Conservation (phyloP, 441 rosid species). For the Pelargonium myrrhifolium region DNA sequence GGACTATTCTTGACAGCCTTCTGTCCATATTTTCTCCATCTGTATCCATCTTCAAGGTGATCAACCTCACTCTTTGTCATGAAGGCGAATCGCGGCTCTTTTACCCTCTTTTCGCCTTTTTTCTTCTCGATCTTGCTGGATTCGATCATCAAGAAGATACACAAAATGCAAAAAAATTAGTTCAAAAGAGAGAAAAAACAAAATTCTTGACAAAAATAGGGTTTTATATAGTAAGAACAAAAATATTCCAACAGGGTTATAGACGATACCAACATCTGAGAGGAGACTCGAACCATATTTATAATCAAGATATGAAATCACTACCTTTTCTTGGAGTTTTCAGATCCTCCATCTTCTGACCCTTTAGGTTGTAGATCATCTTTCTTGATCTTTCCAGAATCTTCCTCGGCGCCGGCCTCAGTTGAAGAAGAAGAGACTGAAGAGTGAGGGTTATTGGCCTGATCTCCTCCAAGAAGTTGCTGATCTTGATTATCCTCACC, state of each 20-base stretch:
- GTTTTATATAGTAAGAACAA: no score
- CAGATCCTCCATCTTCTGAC: not conserved
- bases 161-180: no score
- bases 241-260: no score
- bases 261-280: no score
- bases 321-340: not conserved
- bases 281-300: no score
- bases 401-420: slow-evolving; percentile 1
- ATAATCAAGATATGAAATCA: not conserved
- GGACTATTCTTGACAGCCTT: slow-evolving; percentile 96
- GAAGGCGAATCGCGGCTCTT: slow-evolving; percentile 73
- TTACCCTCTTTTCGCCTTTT: slow-evolving; percentile 57
- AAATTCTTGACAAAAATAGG: no score
- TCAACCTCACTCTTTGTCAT: slow-evolving; percentile 89
- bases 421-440: slow-evolving; percentile 3
- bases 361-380: not conserved
- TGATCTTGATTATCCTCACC: not conserved
- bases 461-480: not conserved
- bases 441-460: not conserved
- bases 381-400: not conserved
- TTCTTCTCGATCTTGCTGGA: slow-evolving; percentile 39
- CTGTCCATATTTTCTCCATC: slow-evolving; percentile 90
- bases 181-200: no score
- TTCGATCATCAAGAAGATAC: no score
- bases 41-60: slow-evolving; percentile 70